Conservation (phyloP, 192 early-diverging fungal species). For the Coemansia sp. region DNA sequence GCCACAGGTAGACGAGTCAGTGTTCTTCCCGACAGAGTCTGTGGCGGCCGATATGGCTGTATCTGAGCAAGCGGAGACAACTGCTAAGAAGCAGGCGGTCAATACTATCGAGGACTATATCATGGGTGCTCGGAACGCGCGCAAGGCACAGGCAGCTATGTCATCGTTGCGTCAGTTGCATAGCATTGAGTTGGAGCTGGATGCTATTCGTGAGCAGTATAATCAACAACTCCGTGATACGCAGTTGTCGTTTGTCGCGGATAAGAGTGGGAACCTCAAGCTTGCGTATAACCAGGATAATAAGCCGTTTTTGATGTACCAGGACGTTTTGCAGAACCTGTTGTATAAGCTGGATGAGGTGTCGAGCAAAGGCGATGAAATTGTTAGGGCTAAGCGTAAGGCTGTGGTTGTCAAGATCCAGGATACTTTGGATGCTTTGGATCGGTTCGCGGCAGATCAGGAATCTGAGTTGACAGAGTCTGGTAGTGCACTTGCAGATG, state of each 20-base stretch:
- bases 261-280: slow-evolving; percentile 35
- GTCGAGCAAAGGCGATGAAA: slow-evolving; percentile 24
- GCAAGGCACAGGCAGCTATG: background rate
- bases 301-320: slow-evolving; percentile 36
- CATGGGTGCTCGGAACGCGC: slow-evolving; percentile 4
- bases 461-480: slow-evolving; percentile 34
- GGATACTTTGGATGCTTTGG: slow-evolving; percentile 35
- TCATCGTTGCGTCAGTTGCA: slow-evolving; percentile 17
- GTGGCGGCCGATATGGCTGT: background rate
- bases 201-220: slow-evolving; percentile 32
- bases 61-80: background rate
- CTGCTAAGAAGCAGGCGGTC: slow-evolving; percentile 6
- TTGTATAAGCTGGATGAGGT: slow-evolving; percentile 28
- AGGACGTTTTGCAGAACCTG: slow-evolving; percentile 33
- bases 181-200: slow-evolving; percentile 33
- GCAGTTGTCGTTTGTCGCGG: slow-evolving; percentile 46
- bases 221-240: slow-evolving; percentile 34
- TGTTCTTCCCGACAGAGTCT: background rate
- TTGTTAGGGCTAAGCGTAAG: slow-evolving; percentile 25
- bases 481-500: slow-evolving; percentile 17
- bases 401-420: slow-evolving; percentile 41
- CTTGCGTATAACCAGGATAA: slow-evolving; percentile 39
- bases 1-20: background rate
- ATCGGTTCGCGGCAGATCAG: slow-evolving; percentile 36
- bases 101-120: slow-evolving; percentile 30